Base-by-base conservation (phyloP, 495 filamentous ascomycete genomes). In the Rostrohypoxylon terebratum region DNA sequence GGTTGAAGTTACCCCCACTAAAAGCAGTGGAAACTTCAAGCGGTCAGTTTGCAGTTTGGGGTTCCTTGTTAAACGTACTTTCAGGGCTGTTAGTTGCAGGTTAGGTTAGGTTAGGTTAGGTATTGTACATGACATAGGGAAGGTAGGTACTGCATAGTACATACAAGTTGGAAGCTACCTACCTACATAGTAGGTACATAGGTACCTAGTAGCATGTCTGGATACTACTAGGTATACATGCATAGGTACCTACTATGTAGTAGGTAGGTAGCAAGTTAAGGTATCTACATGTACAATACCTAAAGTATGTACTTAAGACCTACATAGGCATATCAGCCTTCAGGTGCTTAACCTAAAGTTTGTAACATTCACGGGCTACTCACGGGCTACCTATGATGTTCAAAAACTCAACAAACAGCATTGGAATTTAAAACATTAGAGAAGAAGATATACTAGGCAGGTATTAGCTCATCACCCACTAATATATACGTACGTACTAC, bases 1-100 rank as follows among this genome's bases (percentile, higher is more conserved):
- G 25, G 57, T 66, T 68, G 59, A 53, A 10, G 34, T 8, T 31
- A 21, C 33, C 66, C 71, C 71, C 66, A 73, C 71, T 69, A 64
- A 61, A 44, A 61, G 51, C n/a, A 67, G 67, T 70, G 66, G 62
- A 66, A 75, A 73, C 58, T 60, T 68, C 63, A 76, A 65, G 76
- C 76, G 76, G 74, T 78, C 75, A 77, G 74, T 76, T 62, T 55
- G 65, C 75, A 77, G 74, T 76, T 62, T 55, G 65, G 71, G 66
- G 69, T 73, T 25, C 65, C 71, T 69, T 73, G 71, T 53, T 48
- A 33, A 61, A 36, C 23, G 14, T 59, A 21, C 10, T 3, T 58
- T 21, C 20, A 60, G 44, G 44, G n/a, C 13, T 60, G 20, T 44
- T n/a, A 53, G 44, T n/a, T n/a, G n/a, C n/a, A n/a, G n/a, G n/a